Conservation (phyloP, 2,329 filamentous ascomycete genomes). For the Aspergillus fijiensis region DNA sequence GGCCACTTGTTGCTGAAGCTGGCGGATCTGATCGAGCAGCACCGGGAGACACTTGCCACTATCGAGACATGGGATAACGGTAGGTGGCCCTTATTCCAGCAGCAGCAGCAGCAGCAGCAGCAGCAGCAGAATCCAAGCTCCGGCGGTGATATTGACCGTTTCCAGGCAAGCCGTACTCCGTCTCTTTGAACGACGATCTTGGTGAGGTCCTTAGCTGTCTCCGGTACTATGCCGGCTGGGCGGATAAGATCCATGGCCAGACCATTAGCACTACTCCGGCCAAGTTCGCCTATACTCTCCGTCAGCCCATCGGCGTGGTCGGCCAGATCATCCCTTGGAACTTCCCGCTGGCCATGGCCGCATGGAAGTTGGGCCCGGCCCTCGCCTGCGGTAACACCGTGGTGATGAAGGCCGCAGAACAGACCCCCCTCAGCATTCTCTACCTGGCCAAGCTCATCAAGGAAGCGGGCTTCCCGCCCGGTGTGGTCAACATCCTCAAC, state of each 20-base stretch:
- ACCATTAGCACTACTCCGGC: conserved; percentile 60
- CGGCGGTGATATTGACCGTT: not conserved
- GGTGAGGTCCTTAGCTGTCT: conserved; percentile 66
- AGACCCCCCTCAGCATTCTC: conserved; percentile 35
- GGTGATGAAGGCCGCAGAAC: conserved; percentile 37
- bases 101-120: too few species aligned
- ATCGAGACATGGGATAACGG: conserved; percentile 81
- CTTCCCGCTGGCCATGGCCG: conserved; percentile 77
- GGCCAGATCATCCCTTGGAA: conserved; percentile 91
- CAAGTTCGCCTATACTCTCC: conserved; percentile 79
- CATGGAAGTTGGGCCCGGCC: conserved; percentile 39
- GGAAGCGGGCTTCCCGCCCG: conserved; percentile 37
- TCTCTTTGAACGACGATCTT: conserved; percentile 65
- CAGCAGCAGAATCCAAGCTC: too few species aligned
- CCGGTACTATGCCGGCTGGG: conserved; percentile 86
- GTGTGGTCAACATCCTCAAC: conserved; percentile 37
- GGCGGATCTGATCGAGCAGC: conserved; percentile 65
- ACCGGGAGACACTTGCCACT: conserved; percentile 62
- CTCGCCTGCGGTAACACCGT: conserved; percentile 37
- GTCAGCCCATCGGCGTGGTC: conserved; percentile 77
- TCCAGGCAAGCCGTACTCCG: conserved; percentile 44
- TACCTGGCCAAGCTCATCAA: conserved; percentile 35
- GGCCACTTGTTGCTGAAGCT: conserved; percentile 68
- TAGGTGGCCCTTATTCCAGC: conserved; percentile 1
- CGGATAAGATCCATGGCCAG: conserved; percentile 88